These are phyloP conservation scores for Lichtheimia ramosa DNA, from an alignment of 371 early-diverging fungal species.

Conservation along the genomic window DNA sequence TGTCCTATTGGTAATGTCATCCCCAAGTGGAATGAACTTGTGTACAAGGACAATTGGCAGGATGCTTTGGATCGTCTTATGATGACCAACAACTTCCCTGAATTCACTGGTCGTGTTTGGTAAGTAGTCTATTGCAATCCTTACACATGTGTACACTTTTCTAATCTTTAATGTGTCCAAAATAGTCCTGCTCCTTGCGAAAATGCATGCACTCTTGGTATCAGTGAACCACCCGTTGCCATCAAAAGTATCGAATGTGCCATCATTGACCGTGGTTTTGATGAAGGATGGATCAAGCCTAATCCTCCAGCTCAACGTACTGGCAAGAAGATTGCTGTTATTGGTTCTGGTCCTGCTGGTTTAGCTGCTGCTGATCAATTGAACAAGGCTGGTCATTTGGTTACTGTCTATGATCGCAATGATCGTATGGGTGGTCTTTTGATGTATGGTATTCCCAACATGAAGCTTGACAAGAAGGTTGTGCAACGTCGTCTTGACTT, in stretches of 20 bases:
- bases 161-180: no score
- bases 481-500: conserved; percentile 93
- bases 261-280: conserved; percentile 94
- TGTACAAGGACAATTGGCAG: conserved; percentile 92
- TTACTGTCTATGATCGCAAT: conserved; percentile 95
- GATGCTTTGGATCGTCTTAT: conserved; percentile 90
- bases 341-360: conserved; percentile 97
- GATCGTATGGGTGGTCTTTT: conserved; percentile 94
- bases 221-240: conserved; percentile 88
- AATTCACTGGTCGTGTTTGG: conserved; percentile 70
- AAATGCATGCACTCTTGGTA: conserved; percentile 72
- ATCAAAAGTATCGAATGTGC: conserved; percentile 98
- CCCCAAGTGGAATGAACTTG: conserved; percentile 97
- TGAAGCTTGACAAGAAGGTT: conserved; percentile 96
- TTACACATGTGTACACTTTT: no score
- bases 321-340: conserved; percentile 83
- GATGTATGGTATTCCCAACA: conserved; percentile 98
- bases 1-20: conserved; percentile 97
- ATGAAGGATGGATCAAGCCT: conserved; percentile 94
- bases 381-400: conserved; percentile 92
- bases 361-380: conserved; percentile 96
- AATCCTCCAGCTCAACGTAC: conserved; percentile 77
- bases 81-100: conserved; percentile 98
- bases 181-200: conserved; percentile 94
- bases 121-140: no score